These are phyloP conservation scores for Cryphonectria carpinicola DNA, from an alignment of 2,329 filamentous ascomycete species.

Conservation along the genomic window DNA sequence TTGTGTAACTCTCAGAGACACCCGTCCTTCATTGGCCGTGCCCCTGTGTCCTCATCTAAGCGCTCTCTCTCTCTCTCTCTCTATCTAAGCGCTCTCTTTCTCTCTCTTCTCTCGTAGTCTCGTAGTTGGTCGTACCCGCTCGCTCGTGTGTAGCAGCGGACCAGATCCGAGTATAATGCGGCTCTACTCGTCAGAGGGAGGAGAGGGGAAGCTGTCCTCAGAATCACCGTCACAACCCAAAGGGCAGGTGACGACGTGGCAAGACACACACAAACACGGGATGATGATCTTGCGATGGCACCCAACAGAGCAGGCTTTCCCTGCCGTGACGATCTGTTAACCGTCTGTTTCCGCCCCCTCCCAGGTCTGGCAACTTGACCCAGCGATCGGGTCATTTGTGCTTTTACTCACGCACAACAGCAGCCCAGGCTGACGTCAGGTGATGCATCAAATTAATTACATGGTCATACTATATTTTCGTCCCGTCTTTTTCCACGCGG, in stretches of 20 bases:
- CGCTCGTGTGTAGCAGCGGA: constrained; percentile 3
- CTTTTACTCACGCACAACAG: not conserved
- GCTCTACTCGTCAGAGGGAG: not conserved
- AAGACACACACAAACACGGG: constrained; percentile 1
- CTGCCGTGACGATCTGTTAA: not conserved
- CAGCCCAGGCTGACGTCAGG: constrained; percentile 4
- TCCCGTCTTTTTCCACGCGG: constrained; percentile 1
- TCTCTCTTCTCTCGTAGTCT: not conserved
- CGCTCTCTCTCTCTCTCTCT: not conserved
- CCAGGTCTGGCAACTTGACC: constrained; percentile 5
- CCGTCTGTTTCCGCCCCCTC: not conserved
- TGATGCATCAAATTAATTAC: not conserved
- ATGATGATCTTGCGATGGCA: constrained; percentile 12
- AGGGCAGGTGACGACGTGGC: not conserved
- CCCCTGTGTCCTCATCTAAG: not conserved
- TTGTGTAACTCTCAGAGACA: not conserved
- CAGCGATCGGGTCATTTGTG: not conserved
- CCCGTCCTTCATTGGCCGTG: not conserved
- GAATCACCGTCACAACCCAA: not conserved
- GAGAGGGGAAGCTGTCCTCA: not conserved
- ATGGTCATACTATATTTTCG: not conserved
- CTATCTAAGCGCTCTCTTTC: constrained; percentile 4
- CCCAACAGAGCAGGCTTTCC: not conserved
- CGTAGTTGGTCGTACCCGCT: not conserved
- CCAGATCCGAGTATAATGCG: not conserved